These are phyloP conservation scores for Danielia oregonensis DNA, from an alignment of 805 yeast genomes.

Conservation along the genomic window DNA sequence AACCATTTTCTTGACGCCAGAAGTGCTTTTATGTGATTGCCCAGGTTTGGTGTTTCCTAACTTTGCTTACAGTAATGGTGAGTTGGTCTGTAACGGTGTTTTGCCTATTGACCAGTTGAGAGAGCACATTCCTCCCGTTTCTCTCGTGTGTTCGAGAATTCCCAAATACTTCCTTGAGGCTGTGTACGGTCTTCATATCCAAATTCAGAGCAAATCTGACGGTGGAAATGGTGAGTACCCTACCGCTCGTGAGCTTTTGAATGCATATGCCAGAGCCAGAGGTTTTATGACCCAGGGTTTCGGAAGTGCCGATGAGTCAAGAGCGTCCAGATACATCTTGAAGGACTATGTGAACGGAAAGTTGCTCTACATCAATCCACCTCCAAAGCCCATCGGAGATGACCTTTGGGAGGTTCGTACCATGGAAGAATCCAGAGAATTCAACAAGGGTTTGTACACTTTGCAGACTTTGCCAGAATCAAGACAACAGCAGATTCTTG, in stretches of 20 bases:
- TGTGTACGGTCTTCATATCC: slow-evolving; percentile 86
- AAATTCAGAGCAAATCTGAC: slow-evolving; percentile 68
- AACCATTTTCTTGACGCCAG: slow-evolving; percentile 80
- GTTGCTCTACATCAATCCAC: slow-evolving; percentile 79
- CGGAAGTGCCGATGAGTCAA: slow-evolving; percentile 93
- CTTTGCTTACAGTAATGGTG: slow-evolving; percentile 94
- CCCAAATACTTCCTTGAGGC: slow-evolving; percentile 90
- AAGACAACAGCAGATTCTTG: slow-evolving; percentile 66
- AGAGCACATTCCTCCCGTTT: slow-evolving; percentile 85
- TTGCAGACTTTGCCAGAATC: slow-evolving; percentile 63
- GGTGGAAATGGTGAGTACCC: slow-evolving; percentile 84
- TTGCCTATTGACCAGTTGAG: slow-evolving; percentile 95
- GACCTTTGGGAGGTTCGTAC: slow-evolving; percentile 56
- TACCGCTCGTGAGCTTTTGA: slow-evolving; percentile 82
- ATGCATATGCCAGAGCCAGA: slow-evolving; percentile 92
- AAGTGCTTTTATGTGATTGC: slow-evolving; percentile 91
- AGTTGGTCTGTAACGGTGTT: slow-evolving; percentile 97
- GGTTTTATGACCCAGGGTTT: slow-evolving; percentile 97
- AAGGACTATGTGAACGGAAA: slow-evolving; percentile 96
- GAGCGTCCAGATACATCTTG: slow-evolving; percentile 88
- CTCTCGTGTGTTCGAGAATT: slow-evolving; percentile 79
- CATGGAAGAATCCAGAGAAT: slow-evolving; percentile 39
- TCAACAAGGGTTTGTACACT: slow-evolving; percentile 73
- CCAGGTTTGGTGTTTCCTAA: slow-evolving; percentile 99
- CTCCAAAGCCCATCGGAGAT: slow-evolving; percentile 61